Percentiles rank a stretch among this genome's conserved stretches.
Conservation (phyloP, 805 yeast species). For the Metschnikowia arizonensis region DNA sequence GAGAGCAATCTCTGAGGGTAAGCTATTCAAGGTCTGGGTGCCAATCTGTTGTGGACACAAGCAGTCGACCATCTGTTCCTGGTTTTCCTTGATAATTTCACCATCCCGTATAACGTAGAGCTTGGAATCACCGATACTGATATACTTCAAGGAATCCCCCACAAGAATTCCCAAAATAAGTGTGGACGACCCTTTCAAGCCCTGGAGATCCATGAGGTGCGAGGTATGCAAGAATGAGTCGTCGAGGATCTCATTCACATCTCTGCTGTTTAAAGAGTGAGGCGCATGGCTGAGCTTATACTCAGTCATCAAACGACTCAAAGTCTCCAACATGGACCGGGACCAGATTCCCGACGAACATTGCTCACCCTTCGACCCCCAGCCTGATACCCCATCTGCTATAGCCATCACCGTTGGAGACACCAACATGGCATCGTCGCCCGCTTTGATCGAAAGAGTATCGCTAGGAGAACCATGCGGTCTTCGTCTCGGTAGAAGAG, state of each 20-base stretch:
- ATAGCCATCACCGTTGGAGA: constrained; percentile 50
- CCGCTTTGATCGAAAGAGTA: constrained; percentile 49
- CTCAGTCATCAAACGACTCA: constrained; percentile 43
- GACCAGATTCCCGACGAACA: constrained; percentile 51
- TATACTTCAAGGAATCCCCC: constrained; percentile 43
- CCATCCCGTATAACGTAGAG: constrained; percentile 47
- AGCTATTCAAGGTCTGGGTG: constrained; percentile 39
- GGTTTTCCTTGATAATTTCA: constrained; percentile 38
- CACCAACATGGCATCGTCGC: constrained; percentile 56
- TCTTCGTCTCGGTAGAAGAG: constrained; percentile 46
- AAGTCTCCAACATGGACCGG: constrained; percentile 48
- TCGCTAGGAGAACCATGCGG: constrained; percentile 51
- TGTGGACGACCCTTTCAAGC: constrained; percentile 48
- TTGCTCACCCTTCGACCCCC: constrained; percentile 43
- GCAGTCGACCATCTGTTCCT: constrained; percentile 43
- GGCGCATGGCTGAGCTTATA: constrained; percentile 39
- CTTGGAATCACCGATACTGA: constrained; percentile 52
- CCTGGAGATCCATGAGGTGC: constrained; percentile 47
- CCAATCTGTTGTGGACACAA: constrained; percentile 55
- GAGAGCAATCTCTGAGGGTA: constrained; percentile 49
- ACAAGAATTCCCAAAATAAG: constrained; percentile 45
- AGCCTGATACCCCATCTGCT: constrained; percentile 57
- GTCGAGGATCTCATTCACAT: constrained; percentile 42
- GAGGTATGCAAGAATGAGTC: constrained; percentile 46
- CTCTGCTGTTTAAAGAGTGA: constrained; percentile 37